These are phyloP conservation scores for Chrysosporium queenslandicum DNA, from an alignment of 2,329 filamentous ascomycete genomes.

Conservation along the genomic window DNA sequence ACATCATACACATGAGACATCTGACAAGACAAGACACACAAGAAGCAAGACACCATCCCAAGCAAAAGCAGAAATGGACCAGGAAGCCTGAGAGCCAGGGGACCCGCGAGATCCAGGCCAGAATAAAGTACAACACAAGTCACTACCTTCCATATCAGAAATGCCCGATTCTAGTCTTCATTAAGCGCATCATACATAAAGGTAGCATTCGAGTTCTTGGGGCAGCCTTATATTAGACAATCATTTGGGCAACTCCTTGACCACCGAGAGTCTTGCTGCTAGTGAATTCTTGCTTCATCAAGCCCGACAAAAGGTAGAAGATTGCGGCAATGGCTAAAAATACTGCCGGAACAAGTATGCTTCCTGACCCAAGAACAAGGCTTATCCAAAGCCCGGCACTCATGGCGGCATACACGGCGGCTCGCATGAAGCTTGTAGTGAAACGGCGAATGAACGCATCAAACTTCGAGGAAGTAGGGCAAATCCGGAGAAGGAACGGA, in stretches of 20 bases:
- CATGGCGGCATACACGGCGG: constrained; percentile 74
- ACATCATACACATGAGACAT: constrained; percentile 3
- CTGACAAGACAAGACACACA: not conserved
- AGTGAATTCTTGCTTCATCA: constrained; percentile 39
- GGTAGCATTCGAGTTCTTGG: not conserved
- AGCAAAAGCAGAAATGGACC: constrained; percentile 25
- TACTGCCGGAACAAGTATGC: constrained; percentile 76
- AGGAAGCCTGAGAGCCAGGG: too few species aligned
- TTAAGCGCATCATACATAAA: not conserved
- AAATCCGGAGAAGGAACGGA: constrained; percentile 90
- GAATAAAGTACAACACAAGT: not conserved
- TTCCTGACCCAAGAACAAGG: constrained; percentile 53
- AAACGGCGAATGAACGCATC: constrained; percentile 82
- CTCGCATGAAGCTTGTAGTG: constrained; percentile 95
- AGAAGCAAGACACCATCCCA: not conserved
- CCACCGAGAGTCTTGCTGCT: constrained; percentile 90
- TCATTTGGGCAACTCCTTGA: constrained; percentile 92
- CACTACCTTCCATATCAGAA: not conserved
- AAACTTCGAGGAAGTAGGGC: constrained; percentile 83
- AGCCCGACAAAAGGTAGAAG: constrained; percentile 56
- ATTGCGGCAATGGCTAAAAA: constrained; percentile 64
- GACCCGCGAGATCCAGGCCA: too few species aligned
- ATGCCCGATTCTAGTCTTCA: not conserved
- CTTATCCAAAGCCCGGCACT: constrained; percentile 76
- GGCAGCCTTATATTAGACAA: constrained; percentile 56